Evolutionary conservation across 306 rosid genomes (phyloP).

Genomic region (Bauhinia variegata): DNA sequence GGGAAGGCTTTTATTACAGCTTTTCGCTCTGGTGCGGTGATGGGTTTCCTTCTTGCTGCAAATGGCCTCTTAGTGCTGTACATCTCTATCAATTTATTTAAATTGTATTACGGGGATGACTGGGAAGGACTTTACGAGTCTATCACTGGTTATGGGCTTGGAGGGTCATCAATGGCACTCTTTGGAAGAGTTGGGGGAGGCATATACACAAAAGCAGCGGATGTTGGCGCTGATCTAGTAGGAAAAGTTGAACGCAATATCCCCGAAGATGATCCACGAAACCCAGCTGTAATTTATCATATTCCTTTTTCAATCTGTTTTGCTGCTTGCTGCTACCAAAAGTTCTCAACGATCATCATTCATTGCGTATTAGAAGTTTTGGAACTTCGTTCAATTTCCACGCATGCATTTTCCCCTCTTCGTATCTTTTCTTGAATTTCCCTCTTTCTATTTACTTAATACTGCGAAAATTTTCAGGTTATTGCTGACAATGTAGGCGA

Average conservation of each 20-base stretch:
- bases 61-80: conserved; percentile 67
- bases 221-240: conserved; percentile 83
- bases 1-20: conserved; percentile 65
- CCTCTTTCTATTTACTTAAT: neutral
- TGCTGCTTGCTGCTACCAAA: no score
- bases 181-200: conserved; percentile 84
- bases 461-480: conserved; percentile 49
- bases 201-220: conserved; percentile 80
- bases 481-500: conserved; percentile 78
- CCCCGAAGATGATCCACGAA: conserved; percentile 77
- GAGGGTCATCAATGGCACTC: conserved; percentile 83
- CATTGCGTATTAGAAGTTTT: no score
- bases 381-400: neutral
- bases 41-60: conserved; percentile 79
- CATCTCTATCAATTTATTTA: conserved; percentile 56
- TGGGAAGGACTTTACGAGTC: conserved; percentile 81
- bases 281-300: conserved; percentile 62
- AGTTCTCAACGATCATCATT: no score
- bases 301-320: conserved; percentile 12
- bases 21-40: conserved; percentile 68
- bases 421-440: neutral
- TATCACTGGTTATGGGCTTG: conserved; percentile 74
- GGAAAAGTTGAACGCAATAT: conserved; percentile 69
- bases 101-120: conserved; percentile 73
- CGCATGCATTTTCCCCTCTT: neutral